Conservation (phyloP, 2,329 filamentous ascomycete species). For the Coniosporium tulheliwenetii region DNA sequence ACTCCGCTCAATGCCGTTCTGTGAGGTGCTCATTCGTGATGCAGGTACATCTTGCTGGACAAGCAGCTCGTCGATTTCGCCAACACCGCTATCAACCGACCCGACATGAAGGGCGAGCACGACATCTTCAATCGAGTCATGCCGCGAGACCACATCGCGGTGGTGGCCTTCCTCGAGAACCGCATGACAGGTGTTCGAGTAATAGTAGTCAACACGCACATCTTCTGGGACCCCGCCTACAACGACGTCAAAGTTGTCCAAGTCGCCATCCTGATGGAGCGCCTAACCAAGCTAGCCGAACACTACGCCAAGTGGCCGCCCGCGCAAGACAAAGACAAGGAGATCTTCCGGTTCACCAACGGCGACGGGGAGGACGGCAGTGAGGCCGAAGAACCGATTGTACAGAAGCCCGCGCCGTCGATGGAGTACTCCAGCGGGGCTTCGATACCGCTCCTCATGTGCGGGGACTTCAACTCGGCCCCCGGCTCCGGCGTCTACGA, state of each 20-base stretch:
- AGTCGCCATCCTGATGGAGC: conserved; percentile 87
- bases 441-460: conserved; percentile 80
- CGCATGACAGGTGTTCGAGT: conserved; percentile 75
- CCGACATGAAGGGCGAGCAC: conserved; percentile 93
- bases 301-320: conserved; percentile 67
- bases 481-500: conserved; percentile 82
- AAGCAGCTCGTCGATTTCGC: conserved; percentile 90
- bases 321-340: conserved; percentile 58
- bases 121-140: conserved; percentile 98
- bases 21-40: conserved; percentile 1
- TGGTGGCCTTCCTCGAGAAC: conserved; percentile 86
- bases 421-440: conserved; percentile 74
- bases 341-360: conserved; percentile 28
- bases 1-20: background rate
- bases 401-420: conserved; percentile 58
- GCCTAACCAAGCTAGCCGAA: conserved; percentile 72
- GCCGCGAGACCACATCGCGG: conserved; percentile 94
- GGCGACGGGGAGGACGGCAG: conserved; percentile 33
- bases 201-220: conserved; percentile 85
- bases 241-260: conserved; percentile 95
- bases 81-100: conserved; percentile 79
- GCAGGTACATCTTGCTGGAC: conserved; percentile 66
- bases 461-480: conserved; percentile 91
- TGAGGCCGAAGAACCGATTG: conserved; percentile 25
- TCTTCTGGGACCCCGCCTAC: conserved; percentile 84